Evolutionary conservation across 768 basidiomycete species (phyloP).

Genomic region (Panaeolus papilionaceus): DNA sequence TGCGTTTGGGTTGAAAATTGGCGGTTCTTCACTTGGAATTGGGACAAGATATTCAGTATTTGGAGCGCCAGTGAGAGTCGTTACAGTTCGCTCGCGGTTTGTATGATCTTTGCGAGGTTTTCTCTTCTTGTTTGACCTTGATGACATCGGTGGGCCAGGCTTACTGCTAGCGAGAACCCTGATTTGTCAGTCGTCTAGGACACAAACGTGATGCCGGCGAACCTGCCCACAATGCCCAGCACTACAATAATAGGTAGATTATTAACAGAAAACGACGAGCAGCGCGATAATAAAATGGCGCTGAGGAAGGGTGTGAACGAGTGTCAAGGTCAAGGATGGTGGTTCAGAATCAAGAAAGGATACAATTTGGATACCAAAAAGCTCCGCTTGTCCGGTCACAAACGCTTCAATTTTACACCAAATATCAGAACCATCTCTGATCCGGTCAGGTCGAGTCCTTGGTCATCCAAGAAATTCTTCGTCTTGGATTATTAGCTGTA

Average conservation of each 20-base stretch:
- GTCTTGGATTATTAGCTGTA: neutral
- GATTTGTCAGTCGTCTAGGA: constrained; percentile 14
- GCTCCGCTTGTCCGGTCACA: neutral
- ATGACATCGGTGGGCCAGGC: constrained; percentile 46
- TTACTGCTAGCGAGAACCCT: constrained; percentile 19
- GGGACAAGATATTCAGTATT: constrained; percentile 59
- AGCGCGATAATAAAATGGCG: neutral
- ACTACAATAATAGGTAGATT: neutral
- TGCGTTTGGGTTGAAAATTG: constrained; percentile 42
- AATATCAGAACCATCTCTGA: neutral
- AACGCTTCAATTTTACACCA: neutral
- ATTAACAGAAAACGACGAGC: neutral
- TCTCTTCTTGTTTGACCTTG: constrained; percentile 69
- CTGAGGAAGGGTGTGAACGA: neutral
- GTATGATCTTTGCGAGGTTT: constrained; percentile 59
- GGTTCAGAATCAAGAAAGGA: constrained; percentile 7
- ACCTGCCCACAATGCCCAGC: constrained; percentile 11
- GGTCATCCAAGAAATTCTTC: neutral
- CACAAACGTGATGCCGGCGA: constrained; percentile 13
- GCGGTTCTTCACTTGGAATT: constrained; percentile 56
- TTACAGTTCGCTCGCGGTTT: constrained; percentile 71
- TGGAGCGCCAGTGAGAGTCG: constrained; percentile 67
- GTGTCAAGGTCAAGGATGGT: constrained; percentile 1
- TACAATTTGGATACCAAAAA: constrained; percentile 9
- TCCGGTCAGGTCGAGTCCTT: neutral